Base-by-base conservation (phyloP, 148 eudicot genomes). In the Amaranthus cruentus region DNA sequence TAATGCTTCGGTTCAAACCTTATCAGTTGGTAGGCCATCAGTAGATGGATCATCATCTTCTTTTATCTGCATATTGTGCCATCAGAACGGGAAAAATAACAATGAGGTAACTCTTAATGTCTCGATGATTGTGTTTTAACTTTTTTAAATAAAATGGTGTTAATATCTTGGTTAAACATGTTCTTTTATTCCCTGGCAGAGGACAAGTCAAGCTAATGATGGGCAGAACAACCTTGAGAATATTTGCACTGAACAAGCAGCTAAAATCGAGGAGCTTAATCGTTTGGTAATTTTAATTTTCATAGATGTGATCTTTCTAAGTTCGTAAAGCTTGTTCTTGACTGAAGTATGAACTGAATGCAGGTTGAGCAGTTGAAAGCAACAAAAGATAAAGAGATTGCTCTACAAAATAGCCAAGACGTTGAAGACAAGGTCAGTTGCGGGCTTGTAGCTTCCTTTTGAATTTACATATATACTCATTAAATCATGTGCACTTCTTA, bases 251-350 rank as follows among this genome's bases (percentile, higher is more conserved):
- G 90, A 88, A 68, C 98, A 90, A 82, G 90, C 91, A 72, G 88
- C 87, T 55, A 84, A 95, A 80, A 87, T 95, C 78, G 96, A 90
- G 84, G 90, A 90, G 81, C 91, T 95, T 61, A 90, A 82, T 73
- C 76, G 51, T 65, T 76, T 84, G 97, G 99, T 95, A 74, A 38
- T 10, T 11, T 28, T 7, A 6, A 3, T 12, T 28, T 12, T 57
- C 44, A 50, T 53, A 55, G 15, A 10, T 64, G 49, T 58, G 14
- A 50, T 38, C 8, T 0, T 44, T n/a, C 43, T 49, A 55, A 56
- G 12, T n/a, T 47, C n/a, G 51, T 21, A 12, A 49, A 18, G 21
- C 47, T 60, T 52, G 52, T 38, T 66, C 51, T 13, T 1, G 59
- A 9, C 77, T 75, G 13, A 43, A 6, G 18, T 54, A 4, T 9